Base-by-base conservation (phyloP, 2,329 filamentous ascomycete species). In the Xylaria sp. region DNA sequence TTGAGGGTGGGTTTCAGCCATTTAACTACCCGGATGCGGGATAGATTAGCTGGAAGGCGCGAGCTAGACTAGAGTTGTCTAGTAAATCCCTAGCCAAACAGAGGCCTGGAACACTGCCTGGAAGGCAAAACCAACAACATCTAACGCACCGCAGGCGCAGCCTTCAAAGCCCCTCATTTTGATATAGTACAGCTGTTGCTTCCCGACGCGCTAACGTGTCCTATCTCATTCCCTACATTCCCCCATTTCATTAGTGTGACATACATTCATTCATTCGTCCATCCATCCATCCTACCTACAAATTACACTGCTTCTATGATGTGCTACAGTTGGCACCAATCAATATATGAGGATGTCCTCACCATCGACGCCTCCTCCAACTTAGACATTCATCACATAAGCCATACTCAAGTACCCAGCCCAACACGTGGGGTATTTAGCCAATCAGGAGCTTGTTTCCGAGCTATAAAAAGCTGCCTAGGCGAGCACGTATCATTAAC, bases 401-500 rank as follows among this genome's bases (percentile, higher is more conserved):
- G 37, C 55, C 40, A 55, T n/a, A 58, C 37, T 37, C 12, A 29
- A 44, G 55, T n/a, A n/a, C 37, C 37, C 37, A 27, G 25, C 55
- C 23, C 18, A 10, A 65, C 67, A 69, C 67, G 67, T 69, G 67
- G 67, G 63, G 62, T 48, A 5, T 18, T 21, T 47, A 27, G 59
- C 63, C 63, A 69, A 69, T 69, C 63, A 69, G 63, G 66, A 59
- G 21, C 57, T 61, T 25, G 32, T n/a, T 44, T 62, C 57, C 25
- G 48, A 50, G 55, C 44, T 69, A 69, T 60, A n/a, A 61, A 29
- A 55, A 62, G 58, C 62, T 25, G 57, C 47, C 44, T n/a, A 51
- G 53, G 44, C 57, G 35, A 51, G 48, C 25, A 51, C 6, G 57
- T 35, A 54, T 21, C 42, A 58, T 47, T 60, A 23, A 60, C 54